A percentile compares a stretch with the other conserved stretches of the same genome.
Evolutionary conservation across 345 rosid genomes (phyloP).

Genomic region (Moricandia moricandioides): DNA sequence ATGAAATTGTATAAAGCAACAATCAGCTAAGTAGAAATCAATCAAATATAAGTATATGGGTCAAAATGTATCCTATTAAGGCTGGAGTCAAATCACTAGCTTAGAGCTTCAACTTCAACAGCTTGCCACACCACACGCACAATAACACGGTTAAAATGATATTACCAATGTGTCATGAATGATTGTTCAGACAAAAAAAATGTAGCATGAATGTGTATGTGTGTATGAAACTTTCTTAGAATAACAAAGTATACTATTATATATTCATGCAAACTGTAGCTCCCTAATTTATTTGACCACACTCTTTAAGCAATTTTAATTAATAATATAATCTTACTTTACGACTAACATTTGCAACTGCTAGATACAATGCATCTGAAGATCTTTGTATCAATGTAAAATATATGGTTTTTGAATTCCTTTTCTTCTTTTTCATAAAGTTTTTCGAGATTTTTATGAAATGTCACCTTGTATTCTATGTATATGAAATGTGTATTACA

Average conservation of each 20-base stretch:
- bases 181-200: not conserved
- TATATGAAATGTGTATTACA: not conserved
- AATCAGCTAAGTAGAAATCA: conserved; percentile 1
- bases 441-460: not conserved
- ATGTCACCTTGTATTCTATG: conserved; percentile 5
- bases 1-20: not conserved
- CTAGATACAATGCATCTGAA: conserved; percentile 22
- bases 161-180: not conserved
- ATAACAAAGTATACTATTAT: not conserved
- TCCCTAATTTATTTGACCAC: conserved; percentile 10
- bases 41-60: not conserved
- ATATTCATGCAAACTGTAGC: not conserved
- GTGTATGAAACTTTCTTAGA: not conserved
- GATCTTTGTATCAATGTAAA: conserved; percentile 1
- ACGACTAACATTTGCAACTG: conserved; percentile 14
- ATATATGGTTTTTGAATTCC: not conserved
- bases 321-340: conserved; percentile 15
- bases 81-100: not conserved
- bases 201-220: conserved; percentile 6
- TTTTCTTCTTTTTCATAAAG: not conserved
- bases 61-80: not conserved
- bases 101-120: not conserved
- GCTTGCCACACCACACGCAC: not conserved
- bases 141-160: conserved; percentile 10
- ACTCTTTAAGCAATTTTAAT: not conserved